Conservation (phyloP, 2,329 filamentous ascomycete species). For the Hymenoscyphus fraxineus region DNA sequence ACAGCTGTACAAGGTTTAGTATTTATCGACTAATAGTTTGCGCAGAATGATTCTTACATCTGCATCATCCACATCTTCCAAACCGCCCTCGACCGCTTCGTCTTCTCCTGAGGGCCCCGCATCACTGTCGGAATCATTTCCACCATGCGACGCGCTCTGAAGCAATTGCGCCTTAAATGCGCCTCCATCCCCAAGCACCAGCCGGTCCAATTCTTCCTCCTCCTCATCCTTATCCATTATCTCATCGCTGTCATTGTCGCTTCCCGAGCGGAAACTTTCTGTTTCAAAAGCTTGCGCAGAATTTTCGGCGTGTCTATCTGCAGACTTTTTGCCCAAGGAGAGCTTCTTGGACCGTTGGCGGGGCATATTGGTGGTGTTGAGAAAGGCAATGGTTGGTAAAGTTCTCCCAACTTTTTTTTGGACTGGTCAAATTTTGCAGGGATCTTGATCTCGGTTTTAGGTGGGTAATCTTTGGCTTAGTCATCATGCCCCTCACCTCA, state of each 20-base stretch:
- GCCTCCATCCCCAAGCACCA: constrained; percentile 84
- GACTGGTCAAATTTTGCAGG: constrained; percentile 3
- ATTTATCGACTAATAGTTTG: neutral
- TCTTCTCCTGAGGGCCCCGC: constrained; percentile 37
- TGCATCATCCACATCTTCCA: constrained; percentile 70
- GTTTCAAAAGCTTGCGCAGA: constrained; percentile 7
- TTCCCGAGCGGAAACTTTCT: constrained; percentile 19
- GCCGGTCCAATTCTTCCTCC: constrained; percentile 79
- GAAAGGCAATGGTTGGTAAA: constrained; percentile 1
- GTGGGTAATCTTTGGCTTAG: too few species aligned
- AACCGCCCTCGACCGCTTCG: constrained; percentile 45
- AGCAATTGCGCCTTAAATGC: constrained; percentile 76
- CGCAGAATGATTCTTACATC: constrained; percentile 42
- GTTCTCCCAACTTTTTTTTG: constrained; percentile 6
- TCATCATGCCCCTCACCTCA: too few species aligned
- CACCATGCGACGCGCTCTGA: constrained; percentile 41
- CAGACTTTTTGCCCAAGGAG: constrained; percentile 21
- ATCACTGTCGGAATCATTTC: constrained; percentile 16
- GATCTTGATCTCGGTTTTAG: neutral
- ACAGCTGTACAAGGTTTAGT: constrained; percentile 32
- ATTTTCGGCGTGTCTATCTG: neutral
- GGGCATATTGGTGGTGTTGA: constrained; percentile 26
- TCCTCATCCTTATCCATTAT: constrained; percentile 69
- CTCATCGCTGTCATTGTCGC: constrained; percentile 32
- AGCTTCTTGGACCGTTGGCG: constrained; percentile 31